Evolutionary conservation across 495 filamentous ascomycete species (phyloP), one percentile per base, ranked within the genome.

Genomic region (Aspergillus sclerotioniger): DNA sequence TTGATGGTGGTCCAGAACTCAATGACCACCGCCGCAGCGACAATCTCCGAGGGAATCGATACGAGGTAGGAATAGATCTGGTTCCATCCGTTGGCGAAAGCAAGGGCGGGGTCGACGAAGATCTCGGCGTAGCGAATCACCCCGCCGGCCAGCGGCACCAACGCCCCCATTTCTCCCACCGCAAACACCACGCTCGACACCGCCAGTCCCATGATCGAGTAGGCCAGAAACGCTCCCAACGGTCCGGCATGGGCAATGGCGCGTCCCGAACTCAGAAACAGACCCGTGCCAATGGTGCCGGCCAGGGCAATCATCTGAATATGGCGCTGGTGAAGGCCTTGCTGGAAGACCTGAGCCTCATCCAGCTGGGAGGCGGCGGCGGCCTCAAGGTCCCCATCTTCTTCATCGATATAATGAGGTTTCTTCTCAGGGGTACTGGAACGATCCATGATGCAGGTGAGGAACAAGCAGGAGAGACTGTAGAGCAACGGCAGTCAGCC

Each of bases 201-300:
- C 29, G 84, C 62, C 17, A 80, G 65, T 3, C 83, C 83, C 57
- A 84, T 76, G 50, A 81, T 62, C 15, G 72, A 60, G 61, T 86
- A 91, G 13, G 84, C 83, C 37, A 90, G 76, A 44, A 90, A 75
- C 35, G 85, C 78, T 12, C 81, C 84, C 2, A 83, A 74, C 20
- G 87, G 87, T 9, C 87, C 86, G 50, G 85, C 73, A 43, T 74
- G 79, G n/a, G 80, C 74, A 53, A 90, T 80, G 8, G 84, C 84
- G 44, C 73, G 75, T 37, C 87, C 86, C 50, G 82, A 88, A 54
- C 87, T 84, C 32, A 90, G 70, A 76, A 90, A 90, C 29, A 90
- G 75, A 59, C 87, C 87, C 6, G 87, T 90, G 17, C 87, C 88
- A 60, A 90, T 85, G n/a, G 75, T 73, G 20, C 76, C 76, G 6